Base-by-base conservation (phyloP, 2,329 filamentous ascomycete genomes). In the Fusarium udum region DNA sequence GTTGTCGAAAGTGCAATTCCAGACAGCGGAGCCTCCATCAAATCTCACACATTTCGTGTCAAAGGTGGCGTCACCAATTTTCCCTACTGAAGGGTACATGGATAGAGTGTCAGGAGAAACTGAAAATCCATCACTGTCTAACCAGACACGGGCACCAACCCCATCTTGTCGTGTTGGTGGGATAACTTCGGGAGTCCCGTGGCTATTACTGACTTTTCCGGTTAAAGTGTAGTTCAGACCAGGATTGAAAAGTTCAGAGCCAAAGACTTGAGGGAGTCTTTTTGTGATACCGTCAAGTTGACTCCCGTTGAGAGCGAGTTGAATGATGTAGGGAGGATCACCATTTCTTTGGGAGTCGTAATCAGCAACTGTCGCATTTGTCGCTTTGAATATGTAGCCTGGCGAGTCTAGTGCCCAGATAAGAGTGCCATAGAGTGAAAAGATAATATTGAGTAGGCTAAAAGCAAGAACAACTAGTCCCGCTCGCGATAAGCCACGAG, bases 201-300 rank as follows among this genome's bases (percentile, higher is more conserved):
- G 7, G 12, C 16, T 16, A 4, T 69, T 68, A 1, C 12, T n/a
- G 2, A 75, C 62, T 18, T 68, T 24, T 1, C 69, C 69, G 6
- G 72, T 75, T n/a, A 75, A 20, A 0, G 57, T 75, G 26, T 75
- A 75, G 48, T 75, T 75, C 2, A 75, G 66, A 4, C 72, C 65
- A 7, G 72, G 40, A 1, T 49, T 43, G 8, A 73, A 67, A 1
- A 75, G 28, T 0, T 63, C 72, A 11, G 69, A 22, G 1, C 72
- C 72, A 1, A 75, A 13, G 4, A 48, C 32, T 22, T 75, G 69
- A 0, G 72, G 26, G 3, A 75, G 53, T 2, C 6, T 62, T 3
- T 67, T 20, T 4, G 61, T n/a, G 3, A 11, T 57, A 3, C 40
- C 37, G 0, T 28, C 15, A 10, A 75, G 49, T 10, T 13, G 22